phyloP scores from a whole-genome alignment of 345 rosid genomes.

The Populus euphratica region DNA sequence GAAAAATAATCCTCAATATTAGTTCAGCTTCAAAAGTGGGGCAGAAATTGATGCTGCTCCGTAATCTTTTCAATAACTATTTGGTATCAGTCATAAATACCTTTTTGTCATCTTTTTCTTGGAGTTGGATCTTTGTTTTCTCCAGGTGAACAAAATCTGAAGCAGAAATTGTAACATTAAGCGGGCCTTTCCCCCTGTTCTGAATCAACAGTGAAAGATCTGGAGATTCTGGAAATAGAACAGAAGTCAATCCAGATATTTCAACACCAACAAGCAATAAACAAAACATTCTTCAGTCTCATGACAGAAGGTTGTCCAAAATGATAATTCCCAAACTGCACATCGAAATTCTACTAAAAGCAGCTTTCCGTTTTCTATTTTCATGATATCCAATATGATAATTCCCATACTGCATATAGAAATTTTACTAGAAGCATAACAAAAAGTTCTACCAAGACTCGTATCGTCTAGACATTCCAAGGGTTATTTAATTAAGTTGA shows the following conservation, averaged over 20 bases:
- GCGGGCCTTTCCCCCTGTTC: constrained; percentile 52
- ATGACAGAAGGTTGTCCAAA: not conserved
- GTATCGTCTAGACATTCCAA: not conserved
- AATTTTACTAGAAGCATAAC: not conserved
- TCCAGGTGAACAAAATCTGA: constrained; percentile 49
- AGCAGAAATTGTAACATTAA: constrained; percentile 52
- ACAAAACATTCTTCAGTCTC: not conserved
- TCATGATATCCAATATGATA: not conserved
- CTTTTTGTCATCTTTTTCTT: constrained; percentile 43
- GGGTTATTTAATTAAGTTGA: not conserved
- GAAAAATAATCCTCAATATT: too few relatives aligned
- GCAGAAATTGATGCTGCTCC: not conserved
- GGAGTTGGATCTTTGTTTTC: constrained; percentile 45
- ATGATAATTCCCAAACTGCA: not conserved
- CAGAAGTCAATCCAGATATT: constrained; percentile 10
- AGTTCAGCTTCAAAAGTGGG: not conserved
- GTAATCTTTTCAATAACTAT: constrained; percentile 6
- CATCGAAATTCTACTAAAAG: not conserved
- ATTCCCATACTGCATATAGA: not conserved
- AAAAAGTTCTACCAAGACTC: not conserved
- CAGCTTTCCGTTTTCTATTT: too few relatives aligned
- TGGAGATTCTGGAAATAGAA: constrained; percentile 55
- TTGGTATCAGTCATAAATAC: constrained; percentile 24
- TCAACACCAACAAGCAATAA: not conserved
- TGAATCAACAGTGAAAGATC: constrained; percentile 63